phyloP scores from a whole-genome alignment of 1,284 basidiomycete species.

The Moesziomyces aphidis region DNA sequence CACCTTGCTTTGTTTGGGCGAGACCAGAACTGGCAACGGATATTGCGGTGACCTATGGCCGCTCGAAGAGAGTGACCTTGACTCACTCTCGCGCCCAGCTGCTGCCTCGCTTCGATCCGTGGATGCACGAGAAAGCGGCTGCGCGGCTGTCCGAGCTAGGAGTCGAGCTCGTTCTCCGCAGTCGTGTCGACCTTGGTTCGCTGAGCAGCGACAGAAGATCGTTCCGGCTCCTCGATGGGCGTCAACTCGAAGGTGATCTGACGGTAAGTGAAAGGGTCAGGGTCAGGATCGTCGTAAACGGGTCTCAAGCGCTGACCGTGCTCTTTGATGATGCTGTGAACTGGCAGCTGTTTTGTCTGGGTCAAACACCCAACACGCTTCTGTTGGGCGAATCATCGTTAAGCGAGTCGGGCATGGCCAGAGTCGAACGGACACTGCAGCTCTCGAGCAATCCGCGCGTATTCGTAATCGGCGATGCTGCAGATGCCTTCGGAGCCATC shows the following conservation, averaged over 20 bases:
- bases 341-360: slow-evolving; percentile 40
- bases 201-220: slow-evolving; percentile 12
- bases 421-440: slow-evolving; percentile 28
- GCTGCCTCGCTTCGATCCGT: slow-evolving; percentile 41
- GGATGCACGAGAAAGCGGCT: slow-evolving; percentile 43
- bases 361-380: slow-evolving; percentile 38
- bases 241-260: slow-evolving; percentile 31
- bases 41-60: slow-evolving; percentile 40
- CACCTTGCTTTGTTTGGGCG: not conserved
- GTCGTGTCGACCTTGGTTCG: slow-evolving; percentile 26
- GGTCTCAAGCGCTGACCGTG: not conserved
- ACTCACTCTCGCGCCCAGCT: slow-evolving; percentile 26
- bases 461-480: slow-evolving; percentile 49
- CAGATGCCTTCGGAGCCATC: slow-evolving; percentile 50
- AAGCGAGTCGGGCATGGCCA: slow-evolving; percentile 28
- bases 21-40: slow-evolving; percentile 30
- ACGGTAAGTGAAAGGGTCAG: slow-evolving; percentile 8
- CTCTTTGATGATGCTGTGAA: not conserved
- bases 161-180: slow-evolving; percentile 29
- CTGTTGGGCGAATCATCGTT: slow-evolving; percentile 8
- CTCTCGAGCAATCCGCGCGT: slow-evolving; percentile 17
- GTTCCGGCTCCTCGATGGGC: slow-evolving; percentile 25
- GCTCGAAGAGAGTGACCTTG: slow-evolving; percentile 34
- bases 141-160: slow-evolving; percentile 18
- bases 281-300: not conserved